Base-by-base conservation (phyloP, 306 rosid species). In the Pueraria montana region DNA sequence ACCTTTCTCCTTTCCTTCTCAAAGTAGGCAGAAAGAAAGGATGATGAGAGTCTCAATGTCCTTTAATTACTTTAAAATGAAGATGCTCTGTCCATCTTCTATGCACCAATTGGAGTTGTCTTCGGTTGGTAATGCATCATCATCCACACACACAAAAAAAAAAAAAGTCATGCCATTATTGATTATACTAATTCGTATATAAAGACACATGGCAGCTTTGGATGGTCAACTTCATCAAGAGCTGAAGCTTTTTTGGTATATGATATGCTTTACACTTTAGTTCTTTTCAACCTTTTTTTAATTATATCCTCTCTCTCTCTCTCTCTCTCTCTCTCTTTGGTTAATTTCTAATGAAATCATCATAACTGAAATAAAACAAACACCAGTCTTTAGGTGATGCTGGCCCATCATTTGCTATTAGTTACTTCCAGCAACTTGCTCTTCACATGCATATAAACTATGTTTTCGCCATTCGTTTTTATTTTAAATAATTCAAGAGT, bases 51-150 rank as follows among this genome's bases (percentile, higher is more conserved):
- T 8, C 18, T 20, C 9, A 61, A 61, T 20, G 74, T 32, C 40
- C 78, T 81, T 82, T 42, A 83, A 52, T 45, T 21, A 85, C 66
- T 85, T 50, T 14, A 69, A 81, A 75, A 70, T 71, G 30, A 77
- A 81, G 67, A 81, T 72, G 73, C 73, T 62, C 26, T 81, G 56
- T 76, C 77, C 63, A 72, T 77, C 46, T 55, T 64, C 83, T 42
- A 11, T 77, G 56, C 50, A 32, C 77, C 27, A 1, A 43, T 52
- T 59, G 68, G 21, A 34, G 49, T 64, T 88, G 86, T 85, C 89
- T 65, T 85, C 70, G 80, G 89, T 83, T 83, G 84, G 86, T 80
- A 58, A 66, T 48, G 79, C 82, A 80, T 76, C 81, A 72, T 76
- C 32, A 76, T 76, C 89, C 68, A 62, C 26, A 61, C 38, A 45